phyloP scores from a whole-genome alignment of 1,284 basidiomycete genomes.

The Tremellales sp. region DNA sequence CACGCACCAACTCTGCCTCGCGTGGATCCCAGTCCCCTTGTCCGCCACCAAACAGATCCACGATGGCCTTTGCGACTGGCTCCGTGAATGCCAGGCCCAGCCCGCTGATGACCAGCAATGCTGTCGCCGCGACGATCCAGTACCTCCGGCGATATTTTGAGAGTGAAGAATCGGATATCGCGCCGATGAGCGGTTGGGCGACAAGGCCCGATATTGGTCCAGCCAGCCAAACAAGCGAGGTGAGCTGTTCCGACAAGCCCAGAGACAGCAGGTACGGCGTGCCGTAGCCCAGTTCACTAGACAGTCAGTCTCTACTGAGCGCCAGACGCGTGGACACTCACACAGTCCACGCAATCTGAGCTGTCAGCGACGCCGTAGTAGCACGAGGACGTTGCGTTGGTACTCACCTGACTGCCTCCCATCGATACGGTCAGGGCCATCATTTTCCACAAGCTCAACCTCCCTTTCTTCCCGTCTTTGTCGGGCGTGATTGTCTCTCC shows the following conservation, averaged over 20 bases:
- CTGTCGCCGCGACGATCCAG: slow-evolving; percentile 80
- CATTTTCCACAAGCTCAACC: slow-evolving; percentile 44
- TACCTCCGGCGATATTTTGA: slow-evolving; percentile 83
- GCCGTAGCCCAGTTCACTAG: slow-evolving; percentile 65
- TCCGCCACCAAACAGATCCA: slow-evolving; percentile 71
- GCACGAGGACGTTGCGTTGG: neutral
- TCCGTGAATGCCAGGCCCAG: slow-evolving; percentile 75
- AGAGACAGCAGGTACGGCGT: slow-evolving; percentile 87
- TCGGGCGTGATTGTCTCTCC: slow-evolving; percentile 4
- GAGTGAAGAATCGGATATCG: slow-evolving; percentile 85
- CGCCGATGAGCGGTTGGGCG: slow-evolving; percentile 92
- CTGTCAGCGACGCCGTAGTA: slow-evolving; percentile 9
- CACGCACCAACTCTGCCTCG: slow-evolving; percentile 58
- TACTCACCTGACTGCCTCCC: slow-evolving; percentile 65
- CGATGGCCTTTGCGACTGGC: slow-evolving; percentile 66
- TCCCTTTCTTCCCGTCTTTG: slow-evolving; percentile 19
- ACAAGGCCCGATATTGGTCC: slow-evolving; percentile 81
- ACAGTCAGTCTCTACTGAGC: slow-evolving; percentile 1
- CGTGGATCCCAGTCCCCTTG: slow-evolving; percentile 86
- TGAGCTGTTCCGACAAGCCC: slow-evolving; percentile 83
- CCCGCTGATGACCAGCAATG: slow-evolving; percentile 56
- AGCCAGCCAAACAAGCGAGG: slow-evolving; percentile 93
- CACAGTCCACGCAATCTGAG: slow-evolving; percentile 37
- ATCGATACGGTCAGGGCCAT: slow-evolving; percentile 54
- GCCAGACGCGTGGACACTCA: slow-evolving; percentile 1